Conservation (phyloP, 73 alveolate species). For the Paramecium pentaurelia region DNA sequence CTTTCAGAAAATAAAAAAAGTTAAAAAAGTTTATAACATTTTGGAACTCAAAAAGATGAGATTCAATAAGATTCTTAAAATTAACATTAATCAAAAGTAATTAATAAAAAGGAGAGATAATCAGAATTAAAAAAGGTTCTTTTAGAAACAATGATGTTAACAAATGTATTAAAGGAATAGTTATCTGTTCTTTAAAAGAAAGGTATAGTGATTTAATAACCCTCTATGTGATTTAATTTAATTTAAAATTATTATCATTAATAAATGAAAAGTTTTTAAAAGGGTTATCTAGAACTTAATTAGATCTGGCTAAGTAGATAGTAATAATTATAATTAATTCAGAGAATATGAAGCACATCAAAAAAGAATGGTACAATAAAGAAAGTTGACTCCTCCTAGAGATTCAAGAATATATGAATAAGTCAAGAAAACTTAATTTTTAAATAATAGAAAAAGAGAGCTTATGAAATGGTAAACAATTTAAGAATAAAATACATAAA, state of each 20-base stretch:
- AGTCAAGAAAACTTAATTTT: background rate
- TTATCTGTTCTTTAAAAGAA: constrained; percentile 33
- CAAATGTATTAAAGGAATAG: constrained; percentile 49
- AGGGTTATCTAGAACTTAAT: background rate
- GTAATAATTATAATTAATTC: background rate
- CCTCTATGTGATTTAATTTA: background rate
- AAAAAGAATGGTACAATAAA: background rate
- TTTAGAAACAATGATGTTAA: constrained; percentile 56
- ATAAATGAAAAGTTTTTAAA: background rate
- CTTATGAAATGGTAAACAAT: background rate
- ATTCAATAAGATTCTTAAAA: background rate
- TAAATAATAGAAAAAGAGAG: background rate
- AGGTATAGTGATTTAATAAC: constrained; percentile 4
- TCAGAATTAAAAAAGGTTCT: constrained; percentile 53
- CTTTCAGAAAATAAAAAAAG: constrained; percentile 52
- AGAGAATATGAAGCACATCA: background rate
- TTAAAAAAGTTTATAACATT: constrained; percentile 35
- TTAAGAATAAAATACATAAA: background rate
- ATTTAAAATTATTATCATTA: background rate
- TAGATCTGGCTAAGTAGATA: background rate
- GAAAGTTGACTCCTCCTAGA: background rate
- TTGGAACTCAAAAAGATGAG: constrained; percentile 32
- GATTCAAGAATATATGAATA: background rate
- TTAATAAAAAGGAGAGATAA: constrained; percentile 53
- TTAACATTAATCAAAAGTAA: constrained; percentile 27